Evolutionary conservation across 352 stramenopile species (phyloP), one percentile per base, ranked within the genome.

Genomic region (Hyaloperonospora brassicae): DNA sequence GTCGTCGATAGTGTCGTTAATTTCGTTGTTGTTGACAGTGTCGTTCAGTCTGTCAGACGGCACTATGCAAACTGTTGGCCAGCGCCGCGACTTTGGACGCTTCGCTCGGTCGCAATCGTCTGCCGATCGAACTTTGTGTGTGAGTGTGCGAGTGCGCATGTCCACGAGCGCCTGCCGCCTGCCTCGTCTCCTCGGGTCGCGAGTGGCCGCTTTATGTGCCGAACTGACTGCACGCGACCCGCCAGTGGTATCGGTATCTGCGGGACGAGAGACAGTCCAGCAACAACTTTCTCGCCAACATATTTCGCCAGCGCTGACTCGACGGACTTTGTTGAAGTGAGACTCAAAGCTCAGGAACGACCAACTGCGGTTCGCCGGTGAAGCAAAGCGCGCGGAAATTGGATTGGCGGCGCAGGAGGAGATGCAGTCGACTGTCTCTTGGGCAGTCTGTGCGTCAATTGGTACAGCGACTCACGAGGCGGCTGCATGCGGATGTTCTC

Each of bases 51-150:
- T 71, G 50, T 67, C 54, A 60, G 47, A 54, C 43, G 49, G 34
- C 58, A 55, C 56, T 59, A 41, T 11, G 22, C 25, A 23, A 53
- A 65, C 61, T 62, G 53, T 49, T 65, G 62, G 53, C 38, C 17
- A 17, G 17, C 17, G 17, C 17, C 17, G 14, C 50, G 55, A 56
- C 50, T 49, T 44, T 60, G 17, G 17, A 17, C 50, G 47, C 50
- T 9, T 34, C 27, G 27, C 58, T 66, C 52, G 27, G 4, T 58
- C 52, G 49, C 45, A n/a, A 35, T 45, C 24, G 27, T 47, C 27
- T 10, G 30, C 23, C 66, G 17, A 17, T 17, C 59, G 23, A 38
- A 45, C 2, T 66, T 70, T 70, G 62, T 66, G 63, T 66, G 45
- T 2, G 1, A 10, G 1, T 50, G 38, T 9, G 17, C 17, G 17